Conservation (phyloP, 2,329 filamentous ascomycete species). For the Epichloe baconii region DNA sequence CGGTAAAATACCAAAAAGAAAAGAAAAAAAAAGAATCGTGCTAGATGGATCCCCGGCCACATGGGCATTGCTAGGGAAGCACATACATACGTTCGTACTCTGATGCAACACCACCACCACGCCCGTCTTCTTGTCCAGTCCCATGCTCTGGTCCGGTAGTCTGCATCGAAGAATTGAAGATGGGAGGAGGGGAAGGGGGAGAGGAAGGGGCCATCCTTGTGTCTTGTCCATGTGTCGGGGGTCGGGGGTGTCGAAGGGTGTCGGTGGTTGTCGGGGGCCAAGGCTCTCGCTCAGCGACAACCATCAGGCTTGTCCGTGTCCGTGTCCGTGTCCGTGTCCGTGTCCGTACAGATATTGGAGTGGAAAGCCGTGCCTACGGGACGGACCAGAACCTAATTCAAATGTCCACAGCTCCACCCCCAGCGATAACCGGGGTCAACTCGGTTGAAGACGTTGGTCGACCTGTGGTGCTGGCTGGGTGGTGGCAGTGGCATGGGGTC, state of each 20-base stretch:
- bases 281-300: conserved; percentile 2
- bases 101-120: background rate
- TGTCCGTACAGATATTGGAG: too few relatives aligned
- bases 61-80: background rate
- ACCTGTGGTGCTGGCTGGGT: too few relatives aligned
- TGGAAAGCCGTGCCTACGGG: too few relatives aligned
- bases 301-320: background rate
- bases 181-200: background rate
- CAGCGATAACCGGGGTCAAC: background rate
- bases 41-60: background rate
- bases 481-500: too few relatives aligned
- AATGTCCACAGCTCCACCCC: background rate
- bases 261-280: background rate
- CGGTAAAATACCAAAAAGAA: background rate
- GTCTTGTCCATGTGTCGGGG: background rate
- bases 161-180: background rate
- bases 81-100: too few relatives aligned
- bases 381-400: background rate
- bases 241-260: background rate
- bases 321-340: background rate
- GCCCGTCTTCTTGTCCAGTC: background rate
- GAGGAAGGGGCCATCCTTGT: background rate
- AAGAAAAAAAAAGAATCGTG: too few relatives aligned
- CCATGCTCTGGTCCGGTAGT: background rate
- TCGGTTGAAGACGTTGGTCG: background rate